Conservation (phyloP, 163 green algal genomes). For the Picocystis sp. region DNA sequence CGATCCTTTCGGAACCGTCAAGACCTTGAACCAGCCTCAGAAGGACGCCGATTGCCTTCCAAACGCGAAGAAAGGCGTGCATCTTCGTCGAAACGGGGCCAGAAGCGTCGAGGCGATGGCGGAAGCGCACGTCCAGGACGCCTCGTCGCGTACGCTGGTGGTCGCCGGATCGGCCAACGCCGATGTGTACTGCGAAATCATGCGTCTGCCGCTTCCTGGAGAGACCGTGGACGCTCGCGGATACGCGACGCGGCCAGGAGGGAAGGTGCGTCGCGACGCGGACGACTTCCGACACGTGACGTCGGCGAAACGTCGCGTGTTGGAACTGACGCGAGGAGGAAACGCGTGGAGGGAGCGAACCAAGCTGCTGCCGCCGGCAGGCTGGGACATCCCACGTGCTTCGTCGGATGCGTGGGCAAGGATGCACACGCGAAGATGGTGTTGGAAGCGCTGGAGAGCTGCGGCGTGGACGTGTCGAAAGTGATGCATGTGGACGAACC, state of each 20-base stretch:
- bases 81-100: no score
- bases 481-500: conserved; percentile 36
- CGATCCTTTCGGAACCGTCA: no score
- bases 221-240: conserved; percentile 53
- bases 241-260: conserved; percentile 50
- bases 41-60: no score
- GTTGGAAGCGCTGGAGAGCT: conserved; percentile 21
- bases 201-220: conserved; percentile 47
- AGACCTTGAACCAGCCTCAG: no score
- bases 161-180: conserved; percentile 68
- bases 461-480: conserved; percentile 36
- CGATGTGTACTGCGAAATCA: conserved; percentile 53
- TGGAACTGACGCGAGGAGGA: neutral
- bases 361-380: conserved; percentile 64
- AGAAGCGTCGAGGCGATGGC: no score
- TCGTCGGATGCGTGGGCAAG: conserved; percentile 57
- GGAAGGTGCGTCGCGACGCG: conserved; percentile 33
- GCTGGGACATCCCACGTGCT: conserved; percentile 50
- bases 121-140: no score
- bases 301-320: neutral
- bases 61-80: no score
- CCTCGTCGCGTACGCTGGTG: conserved; percentile 20
- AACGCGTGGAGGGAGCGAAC: conserved; percentile 56
- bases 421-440: conserved; percentile 60
- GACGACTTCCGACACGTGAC: neutral